These are phyloP conservation scores for Ogataea hybrid DNA, from an alignment of 1,139 yeast species.

Conservation along the genomic window DNA sequence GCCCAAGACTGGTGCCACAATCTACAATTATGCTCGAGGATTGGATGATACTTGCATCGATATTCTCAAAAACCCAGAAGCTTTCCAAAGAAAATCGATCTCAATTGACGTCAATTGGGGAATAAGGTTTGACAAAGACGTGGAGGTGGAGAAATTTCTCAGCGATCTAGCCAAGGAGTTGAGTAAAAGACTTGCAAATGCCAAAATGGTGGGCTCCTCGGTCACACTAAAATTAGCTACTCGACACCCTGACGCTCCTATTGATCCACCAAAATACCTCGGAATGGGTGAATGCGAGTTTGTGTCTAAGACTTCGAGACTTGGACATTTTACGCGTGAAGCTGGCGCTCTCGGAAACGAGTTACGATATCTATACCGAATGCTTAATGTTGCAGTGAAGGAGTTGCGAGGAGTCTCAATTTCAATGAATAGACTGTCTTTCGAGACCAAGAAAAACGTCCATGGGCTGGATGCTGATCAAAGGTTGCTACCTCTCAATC, in stretches of 20 bases:
- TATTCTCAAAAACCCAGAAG: slow-evolving; percentile 43
- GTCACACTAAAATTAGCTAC: slow-evolving; percentile 65
- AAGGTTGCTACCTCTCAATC: slow-evolving; percentile 40
- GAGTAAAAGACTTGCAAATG: slow-evolving; percentile 45
- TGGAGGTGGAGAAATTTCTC: slow-evolving; percentile 65
- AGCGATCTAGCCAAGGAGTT: slow-evolving; percentile 60
- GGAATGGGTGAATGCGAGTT: slow-evolving; percentile 85
- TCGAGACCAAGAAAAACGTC: slow-evolving; percentile 32
- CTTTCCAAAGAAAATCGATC: slow-evolving; percentile 62
- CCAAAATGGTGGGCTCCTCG: slow-evolving; percentile 54
- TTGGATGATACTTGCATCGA: slow-evolving; percentile 59
- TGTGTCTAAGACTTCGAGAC: slow-evolving; percentile 52
- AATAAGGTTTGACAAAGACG: slow-evolving; percentile 60
- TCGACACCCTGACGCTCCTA: slow-evolving; percentile 64
- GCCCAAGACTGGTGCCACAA: slow-evolving; percentile 61
- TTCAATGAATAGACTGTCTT: slow-evolving; percentile 55
- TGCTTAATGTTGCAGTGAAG: slow-evolving; percentile 49
- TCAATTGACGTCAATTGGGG: slow-evolving; percentile 95
- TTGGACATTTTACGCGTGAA: slow-evolving; percentile 68
- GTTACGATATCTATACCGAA: slow-evolving; percentile 53
- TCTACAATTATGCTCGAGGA: slow-evolving; percentile 63
- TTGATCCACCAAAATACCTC: slow-evolving; percentile 70
- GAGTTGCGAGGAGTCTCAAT: slow-evolving; percentile 82
- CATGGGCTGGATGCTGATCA: slow-evolving; percentile 35
- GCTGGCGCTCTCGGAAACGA: slow-evolving; percentile 61